Evolutionary conservation across 1,139 yeast species (phyloP).

Genomic region (Magnusiomyces suaveolens): DNA sequence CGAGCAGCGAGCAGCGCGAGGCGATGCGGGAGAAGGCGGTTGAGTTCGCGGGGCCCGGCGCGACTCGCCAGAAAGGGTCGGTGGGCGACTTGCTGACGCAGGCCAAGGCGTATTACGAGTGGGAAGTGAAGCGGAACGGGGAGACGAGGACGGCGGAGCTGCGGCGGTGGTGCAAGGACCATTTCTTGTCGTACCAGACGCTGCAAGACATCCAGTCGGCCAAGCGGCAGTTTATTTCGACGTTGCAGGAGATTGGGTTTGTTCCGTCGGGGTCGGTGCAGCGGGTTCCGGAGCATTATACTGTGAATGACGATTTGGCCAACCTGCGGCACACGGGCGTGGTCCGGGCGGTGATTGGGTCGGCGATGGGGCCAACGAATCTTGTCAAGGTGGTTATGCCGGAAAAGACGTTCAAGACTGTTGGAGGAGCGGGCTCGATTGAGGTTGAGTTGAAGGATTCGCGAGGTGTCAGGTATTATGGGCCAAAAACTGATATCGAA

Average conservation of each 20-base stretch:
- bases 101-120: constrained; percentile 47
- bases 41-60: constrained; percentile 29
- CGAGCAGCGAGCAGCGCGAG: constrained; percentile 55
- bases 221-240: constrained; percentile 54
- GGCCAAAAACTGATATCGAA: constrained; percentile 11
- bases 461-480: constrained; percentile 51
- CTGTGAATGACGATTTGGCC: constrained; percentile 3
- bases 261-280: constrained; percentile 35
- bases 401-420: constrained; percentile 61
- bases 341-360: constrained; percentile 60
- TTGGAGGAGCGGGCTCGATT: constrained; percentile 63
- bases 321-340: constrained; percentile 27
- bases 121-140: constrained; percentile 25
- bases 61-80: constrained; percentile 20
- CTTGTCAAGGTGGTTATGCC: constrained; percentile 75
- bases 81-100: constrained; percentile 70
- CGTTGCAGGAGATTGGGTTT: constrained; percentile 69
- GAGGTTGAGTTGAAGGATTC: constrained; percentile 76
- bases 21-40: constrained; percentile 44
- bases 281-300: constrained; percentile 8
- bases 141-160: constrained; percentile 17
- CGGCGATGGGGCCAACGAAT: constrained; percentile 66
- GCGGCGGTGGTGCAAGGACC: constrained; percentile 49
- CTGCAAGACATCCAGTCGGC: constrained; percentile 66
- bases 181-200: constrained; percentile 52